Conservation (phyloP, 1,139 yeast genomes). For the Geotrichum candidum region DNA sequence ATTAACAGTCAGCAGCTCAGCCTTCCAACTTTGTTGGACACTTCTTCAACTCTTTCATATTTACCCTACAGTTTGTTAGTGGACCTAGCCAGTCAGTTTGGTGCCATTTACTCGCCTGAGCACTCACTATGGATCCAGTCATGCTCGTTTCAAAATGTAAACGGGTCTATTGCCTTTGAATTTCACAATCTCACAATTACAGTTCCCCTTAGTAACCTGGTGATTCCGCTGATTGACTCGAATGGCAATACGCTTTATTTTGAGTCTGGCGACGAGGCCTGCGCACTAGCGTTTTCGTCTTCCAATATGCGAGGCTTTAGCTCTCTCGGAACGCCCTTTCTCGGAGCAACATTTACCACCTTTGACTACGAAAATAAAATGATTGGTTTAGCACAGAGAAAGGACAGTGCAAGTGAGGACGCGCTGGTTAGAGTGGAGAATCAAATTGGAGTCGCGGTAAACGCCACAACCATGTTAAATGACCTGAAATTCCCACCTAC, state of each 20-base stretch:
- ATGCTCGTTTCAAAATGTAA: conserved; percentile 47
- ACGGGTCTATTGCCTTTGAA: conserved; percentile 51
- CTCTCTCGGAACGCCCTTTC: conserved; percentile 56
- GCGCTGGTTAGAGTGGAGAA: not conserved
- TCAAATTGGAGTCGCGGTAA: conserved; percentile 6
- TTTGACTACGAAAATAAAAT: conserved; percentile 57
- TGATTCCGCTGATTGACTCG: conserved; percentile 40
- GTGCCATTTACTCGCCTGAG: conserved; percentile 55
- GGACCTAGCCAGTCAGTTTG: conserved; percentile 65
- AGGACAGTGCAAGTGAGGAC: not conserved
- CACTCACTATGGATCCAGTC: conserved; percentile 59
- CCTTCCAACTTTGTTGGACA: conserved; percentile 57
- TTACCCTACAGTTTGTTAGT: conserved; percentile 57
- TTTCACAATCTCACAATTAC: conserved; percentile 49
- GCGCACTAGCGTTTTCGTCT: conserved; percentile 55
- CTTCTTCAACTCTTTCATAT: conserved; percentile 48
- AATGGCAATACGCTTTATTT: conserved; percentile 41
- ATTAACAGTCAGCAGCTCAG: conserved; percentile 2
- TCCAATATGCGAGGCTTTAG: conserved; percentile 47
- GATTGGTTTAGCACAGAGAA: conserved; percentile 50
- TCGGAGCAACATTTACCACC: conserved; percentile 54
- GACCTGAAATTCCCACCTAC: conserved; percentile 13
- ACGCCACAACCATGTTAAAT: not conserved
- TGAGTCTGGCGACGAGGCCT: conserved; percentile 48
- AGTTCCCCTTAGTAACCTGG: conserved; percentile 51